phyloP scores from a whole-genome alignment of 768 basidiomycete genomes.

The Collybia nuda region DNA sequence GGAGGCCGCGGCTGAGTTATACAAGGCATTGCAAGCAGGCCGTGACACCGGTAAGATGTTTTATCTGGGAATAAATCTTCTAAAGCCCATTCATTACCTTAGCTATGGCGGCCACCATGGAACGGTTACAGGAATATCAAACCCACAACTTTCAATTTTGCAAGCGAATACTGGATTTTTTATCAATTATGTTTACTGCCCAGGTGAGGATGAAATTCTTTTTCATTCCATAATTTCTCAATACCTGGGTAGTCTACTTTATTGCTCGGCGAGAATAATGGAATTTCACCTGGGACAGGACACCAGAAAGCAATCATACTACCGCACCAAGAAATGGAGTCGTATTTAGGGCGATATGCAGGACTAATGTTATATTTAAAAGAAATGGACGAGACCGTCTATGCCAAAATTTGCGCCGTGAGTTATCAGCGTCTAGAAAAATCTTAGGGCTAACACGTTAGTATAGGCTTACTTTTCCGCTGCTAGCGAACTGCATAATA shows the following conservation, averaged over 20 bases:
- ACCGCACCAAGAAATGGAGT: constrained; percentile 75
- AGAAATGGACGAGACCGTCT: constrained; percentile 91
- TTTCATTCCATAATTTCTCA: background rate
- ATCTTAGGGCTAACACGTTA: background rate
- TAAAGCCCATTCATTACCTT: background rate
- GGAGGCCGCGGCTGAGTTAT: constrained; percentile 81
- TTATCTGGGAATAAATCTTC: too few relatives aligned
- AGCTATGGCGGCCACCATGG: constrained; percentile 99
- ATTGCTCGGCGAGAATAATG: constrained; percentile 63
- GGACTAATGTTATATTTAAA: constrained; percentile 91
- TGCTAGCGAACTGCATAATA: constrained; percentile 76
- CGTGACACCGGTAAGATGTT: constrained; percentile 72
- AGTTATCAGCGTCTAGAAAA: constrained; percentile 22
- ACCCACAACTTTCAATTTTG: constrained; percentile 92
- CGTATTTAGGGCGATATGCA: constrained; percentile 83
- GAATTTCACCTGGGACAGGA: constrained; percentile 44
- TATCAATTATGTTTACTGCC: constrained; percentile 88
- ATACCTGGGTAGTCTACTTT: constrained; percentile 53
- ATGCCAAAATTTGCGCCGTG: constrained; percentile 89
- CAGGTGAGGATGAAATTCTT: constrained; percentile 49
- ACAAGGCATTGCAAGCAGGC: constrained; percentile 91
- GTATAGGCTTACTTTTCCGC: constrained; percentile 87
- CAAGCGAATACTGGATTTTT: constrained; percentile 86
- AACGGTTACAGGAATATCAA: constrained; percentile 85
- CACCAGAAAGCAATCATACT: constrained; percentile 47